phyloP scores from a whole-genome alignment of 2,329 filamentous ascomycete species.

The Trichoderma asperellum region DNA sequence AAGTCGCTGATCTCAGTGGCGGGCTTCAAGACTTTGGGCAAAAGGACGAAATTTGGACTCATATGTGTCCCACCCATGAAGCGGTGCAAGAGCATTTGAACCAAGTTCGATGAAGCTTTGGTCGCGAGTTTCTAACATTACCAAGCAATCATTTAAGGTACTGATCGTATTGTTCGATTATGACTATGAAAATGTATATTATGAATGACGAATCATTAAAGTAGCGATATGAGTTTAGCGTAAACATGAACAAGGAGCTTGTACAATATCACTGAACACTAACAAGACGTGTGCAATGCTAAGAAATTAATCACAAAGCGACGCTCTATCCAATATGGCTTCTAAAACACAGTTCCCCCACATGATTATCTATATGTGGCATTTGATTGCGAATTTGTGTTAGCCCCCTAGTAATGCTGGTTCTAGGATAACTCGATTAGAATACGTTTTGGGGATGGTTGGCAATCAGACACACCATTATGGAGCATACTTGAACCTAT shows the following conservation, averaged over 20 bases:
- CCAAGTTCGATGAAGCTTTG: slow-evolving; percentile 8
- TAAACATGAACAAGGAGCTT: background rate
- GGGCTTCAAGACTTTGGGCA: slow-evolving; percentile 33
- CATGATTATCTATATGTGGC: background rate
- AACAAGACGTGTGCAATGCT: too few relatives aligned
- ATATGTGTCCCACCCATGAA: slow-evolving; percentile 31
- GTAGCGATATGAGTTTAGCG: background rate
- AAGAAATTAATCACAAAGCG: background rate
- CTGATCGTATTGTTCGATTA: background rate
- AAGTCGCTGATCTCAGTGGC: slow-evolving; percentile 28
- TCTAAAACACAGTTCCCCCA: background rate
- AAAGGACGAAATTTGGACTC: slow-evolving; percentile 36
- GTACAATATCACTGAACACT: background rate
- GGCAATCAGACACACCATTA: too few relatives aligned
- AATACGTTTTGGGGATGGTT: too few relatives aligned
- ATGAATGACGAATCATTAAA: background rate
- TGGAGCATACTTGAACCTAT: too few relatives aligned
- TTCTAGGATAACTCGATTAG: too few relatives aligned
- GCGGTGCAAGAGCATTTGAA: slow-evolving; percentile 20
- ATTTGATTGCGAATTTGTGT: too few relatives aligned
- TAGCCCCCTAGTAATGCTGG: too few relatives aligned
- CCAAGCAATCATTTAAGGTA: background rate
- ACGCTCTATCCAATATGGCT: background rate
- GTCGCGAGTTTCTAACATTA: background rate
- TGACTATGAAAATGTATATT: background rate